Percentiles rank a stretch among this genome's conserved stretches.
These are phyloP conservation scores for Skeletonema costatum DNA, from an alignment of 108 stramenopile species.

Conservation along the genomic window DNA sequence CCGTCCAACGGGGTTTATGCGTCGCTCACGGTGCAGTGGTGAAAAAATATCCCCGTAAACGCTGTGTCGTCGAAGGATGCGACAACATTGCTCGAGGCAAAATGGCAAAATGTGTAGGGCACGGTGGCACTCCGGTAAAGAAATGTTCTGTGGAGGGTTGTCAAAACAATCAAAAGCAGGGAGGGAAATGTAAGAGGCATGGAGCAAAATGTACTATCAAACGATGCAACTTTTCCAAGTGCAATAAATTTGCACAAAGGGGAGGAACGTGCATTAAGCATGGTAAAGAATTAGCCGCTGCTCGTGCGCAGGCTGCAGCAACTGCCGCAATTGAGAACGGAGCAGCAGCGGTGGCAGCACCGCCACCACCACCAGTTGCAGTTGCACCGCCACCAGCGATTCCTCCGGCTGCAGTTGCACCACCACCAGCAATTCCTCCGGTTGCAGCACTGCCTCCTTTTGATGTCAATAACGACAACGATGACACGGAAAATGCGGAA, in stretches of 20 bases:
- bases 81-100: not conserved
- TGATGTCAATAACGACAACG: no score
- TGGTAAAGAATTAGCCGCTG: not conserved
- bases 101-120: not conserved
- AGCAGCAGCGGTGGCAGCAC: not conserved
- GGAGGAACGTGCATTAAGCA: conserved; percentile 3
- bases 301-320: not conserved
- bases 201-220: conserved; percentile 2
- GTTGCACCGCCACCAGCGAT: not conserved
- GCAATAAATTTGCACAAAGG: not conserved
- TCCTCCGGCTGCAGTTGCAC: not conserved
- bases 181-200: conserved; percentile 8
- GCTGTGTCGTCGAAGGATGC: conserved; percentile 7
- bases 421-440: not conserved
- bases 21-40: not conserved
- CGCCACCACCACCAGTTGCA: not conserved
- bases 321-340: not conserved
- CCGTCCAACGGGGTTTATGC: not conserved
- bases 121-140: conserved; percentile 6
- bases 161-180: conserved; percentile 1
- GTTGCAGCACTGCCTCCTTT: not conserved
- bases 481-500: no score
- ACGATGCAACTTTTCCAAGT: conserved; percentile 12
- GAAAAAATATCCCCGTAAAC: not conserved
- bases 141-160: conserved; percentile 8